phyloP scores from a whole-genome alignment of 164 flowering plant genomes.

The Chloranthus sessilifolius region DNA sequence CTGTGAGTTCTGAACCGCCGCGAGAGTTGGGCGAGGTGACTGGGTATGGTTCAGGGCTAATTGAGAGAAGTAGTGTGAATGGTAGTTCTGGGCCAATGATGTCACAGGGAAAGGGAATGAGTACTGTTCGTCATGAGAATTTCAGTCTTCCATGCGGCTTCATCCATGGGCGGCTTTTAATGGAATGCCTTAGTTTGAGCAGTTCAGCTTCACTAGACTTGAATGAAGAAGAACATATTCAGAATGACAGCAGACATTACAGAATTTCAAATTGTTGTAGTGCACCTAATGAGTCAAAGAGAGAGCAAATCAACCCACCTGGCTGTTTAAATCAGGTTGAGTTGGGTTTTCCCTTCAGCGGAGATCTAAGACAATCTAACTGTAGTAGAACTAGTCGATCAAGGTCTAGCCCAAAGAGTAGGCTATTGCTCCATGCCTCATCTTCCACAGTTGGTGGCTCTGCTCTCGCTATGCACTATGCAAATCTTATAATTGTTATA shows the following conservation, averaged over 20 bases:
- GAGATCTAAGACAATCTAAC: conserved; percentile 31
- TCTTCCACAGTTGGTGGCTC: conserved; percentile 88
- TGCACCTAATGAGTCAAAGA: conserved; percentile 26
- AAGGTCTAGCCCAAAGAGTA: conserved; percentile 45
- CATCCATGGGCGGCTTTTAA: conserved; percentile 68
- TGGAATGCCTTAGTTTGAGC: conserved; percentile 79
- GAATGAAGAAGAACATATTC: conserved; percentile 43
- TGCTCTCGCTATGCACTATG: conserved; percentile 89
- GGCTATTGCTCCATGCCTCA: conserved; percentile 41
- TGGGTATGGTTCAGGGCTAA: conserved; percentile 27
- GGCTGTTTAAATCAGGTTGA: conserved; percentile 29
- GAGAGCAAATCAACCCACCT: conserved; percentile 25
- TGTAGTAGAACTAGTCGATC: conserved; percentile 17
- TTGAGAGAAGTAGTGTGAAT: conserved; percentile 25
- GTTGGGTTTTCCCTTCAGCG: conserved; percentile 20
- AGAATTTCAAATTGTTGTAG: conserved; percentile 32
- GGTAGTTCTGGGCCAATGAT: conserved; percentile 25
- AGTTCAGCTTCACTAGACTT: conserved; percentile 53
- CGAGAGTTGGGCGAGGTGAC: conserved; percentile 24
- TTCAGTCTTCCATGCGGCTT: conserved; percentile 63
- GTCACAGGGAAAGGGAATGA: conserved; percentile 28
- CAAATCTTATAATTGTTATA: conserved; percentile 82
- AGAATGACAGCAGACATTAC: conserved; percentile 38
- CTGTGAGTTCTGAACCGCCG: conserved; percentile 24
- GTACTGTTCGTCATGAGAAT: conserved; percentile 40